phyloP scores from a whole-genome alignment of 257 asterid genomes.

The Ajuga chamaepitys region DNA sequence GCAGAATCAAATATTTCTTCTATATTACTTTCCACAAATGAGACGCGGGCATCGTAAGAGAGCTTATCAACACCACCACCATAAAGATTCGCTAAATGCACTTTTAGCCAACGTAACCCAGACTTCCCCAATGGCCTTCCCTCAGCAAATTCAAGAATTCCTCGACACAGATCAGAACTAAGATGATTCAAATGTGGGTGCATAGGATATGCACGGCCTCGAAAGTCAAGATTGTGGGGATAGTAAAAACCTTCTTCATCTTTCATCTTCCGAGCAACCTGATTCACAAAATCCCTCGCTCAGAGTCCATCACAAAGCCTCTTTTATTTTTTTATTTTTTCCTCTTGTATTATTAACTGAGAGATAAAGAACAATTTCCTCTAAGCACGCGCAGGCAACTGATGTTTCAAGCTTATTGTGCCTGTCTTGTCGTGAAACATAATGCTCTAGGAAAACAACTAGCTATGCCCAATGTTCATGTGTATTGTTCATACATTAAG shows the following conservation, averaged over 20 bases:
- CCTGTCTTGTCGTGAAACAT: not conserved
- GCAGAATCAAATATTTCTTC: slow-evolving; percentile 83
- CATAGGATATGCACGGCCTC: slow-evolving; percentile 99
- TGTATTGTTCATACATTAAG: not conserved
- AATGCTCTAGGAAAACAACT: not conserved
- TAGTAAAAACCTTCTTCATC: slow-evolving; percentile 93
- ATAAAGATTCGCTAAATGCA: slow-evolving; percentile 87
- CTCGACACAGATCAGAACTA: slow-evolving; percentile 92
- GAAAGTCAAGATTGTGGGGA: slow-evolving; percentile 96
- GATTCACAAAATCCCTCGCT: slow-evolving; percentile 22
- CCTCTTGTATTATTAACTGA: not conserved
- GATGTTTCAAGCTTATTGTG: not conserved
- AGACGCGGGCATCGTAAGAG: slow-evolving; percentile 74
- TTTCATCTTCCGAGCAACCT: slow-evolving; percentile 95
- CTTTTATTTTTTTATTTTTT: not conserved
- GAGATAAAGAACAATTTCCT: not conserved
- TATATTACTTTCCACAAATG: slow-evolving; percentile 73
- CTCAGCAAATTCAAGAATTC: slow-evolving; percentile 93
- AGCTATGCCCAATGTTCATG: not conserved
- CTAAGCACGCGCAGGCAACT: not conserved
- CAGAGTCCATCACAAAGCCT: slow-evolving; percentile 7
- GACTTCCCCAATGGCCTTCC: slow-evolving; percentile 82
- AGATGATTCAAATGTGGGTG: slow-evolving; percentile 95
- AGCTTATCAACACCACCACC: slow-evolving; percentile 89
- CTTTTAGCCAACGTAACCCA: slow-evolving; percentile 80